These are phyloP conservation scores for Anisodus tanguticus DNA, from an alignment of 257 asterid species.

Conservation along the genomic window DNA sequence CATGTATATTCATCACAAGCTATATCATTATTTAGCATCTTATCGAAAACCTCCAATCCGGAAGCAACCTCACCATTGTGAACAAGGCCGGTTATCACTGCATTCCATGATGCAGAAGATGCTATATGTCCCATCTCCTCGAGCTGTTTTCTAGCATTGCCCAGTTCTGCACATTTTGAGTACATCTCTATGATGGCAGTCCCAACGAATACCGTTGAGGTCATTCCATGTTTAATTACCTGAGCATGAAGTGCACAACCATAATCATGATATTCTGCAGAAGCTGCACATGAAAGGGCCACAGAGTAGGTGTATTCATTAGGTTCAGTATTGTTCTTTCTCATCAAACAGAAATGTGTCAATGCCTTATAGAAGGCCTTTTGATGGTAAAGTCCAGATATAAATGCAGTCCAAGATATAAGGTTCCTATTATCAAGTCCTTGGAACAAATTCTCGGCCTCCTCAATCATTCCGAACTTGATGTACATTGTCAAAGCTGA, in stretches of 20 bases:
- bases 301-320: conserved; percentile 38
- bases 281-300: conserved; percentile 38
- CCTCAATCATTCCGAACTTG: conserved; percentile 38
- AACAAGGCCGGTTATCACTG: conserved; percentile 38
- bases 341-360: conserved; percentile 35
- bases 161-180: conserved; percentile 37
- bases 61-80: conserved; percentile 21
- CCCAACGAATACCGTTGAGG: conserved; percentile 32
- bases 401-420: conserved; percentile 37
- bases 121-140: conserved; percentile 31
- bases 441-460: conserved; percentile 36
- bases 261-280: conserved; percentile 17
- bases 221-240: conserved; percentile 39
- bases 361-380: conserved; percentile 33
- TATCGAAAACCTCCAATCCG: conserved; percentile 29
- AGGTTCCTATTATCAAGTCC: conserved; percentile 25
- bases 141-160: conserved; percentile 31
- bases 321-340: conserved; percentile 32
- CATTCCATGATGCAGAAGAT: conserved; percentile 39
- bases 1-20: conserved; percentile 37
- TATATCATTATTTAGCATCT: conserved; percentile 26
- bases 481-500: conserved; percentile 42
- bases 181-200: conserved; percentile 38
- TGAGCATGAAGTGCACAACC: conserved; percentile 35
- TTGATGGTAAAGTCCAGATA: conserved; percentile 40